Evolutionary conservation across 148 eudicot species (phyloP).

Genomic region (Cornus kousa): DNA sequence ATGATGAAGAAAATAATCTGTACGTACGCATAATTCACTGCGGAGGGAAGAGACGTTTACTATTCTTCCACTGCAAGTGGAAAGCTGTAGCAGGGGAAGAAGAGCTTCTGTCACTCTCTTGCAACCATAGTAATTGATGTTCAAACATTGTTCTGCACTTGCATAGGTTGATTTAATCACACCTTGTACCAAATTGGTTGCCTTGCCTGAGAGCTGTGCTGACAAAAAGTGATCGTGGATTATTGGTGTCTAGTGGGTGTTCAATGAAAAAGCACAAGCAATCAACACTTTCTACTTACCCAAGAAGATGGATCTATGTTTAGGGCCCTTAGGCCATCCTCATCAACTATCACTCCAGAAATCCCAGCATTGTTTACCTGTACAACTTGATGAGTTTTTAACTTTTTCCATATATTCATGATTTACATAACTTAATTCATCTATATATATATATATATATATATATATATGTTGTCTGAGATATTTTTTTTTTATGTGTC

Average conservation of each 20-base stretch:
- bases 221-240: background rate
- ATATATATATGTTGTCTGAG: too few relatives aligned
- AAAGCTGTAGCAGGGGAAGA: constrained; percentile 45
- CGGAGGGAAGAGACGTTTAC: constrained; percentile 50
- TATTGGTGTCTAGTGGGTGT: background rate
- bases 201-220: constrained; percentile 46
- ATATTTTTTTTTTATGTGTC: too few relatives aligned
- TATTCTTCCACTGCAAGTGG: constrained; percentile 35
- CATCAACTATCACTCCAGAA: constrained; percentile 50
- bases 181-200: constrained; percentile 32
- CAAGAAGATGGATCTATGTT: constrained; percentile 44
- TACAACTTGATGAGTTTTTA: background rate
- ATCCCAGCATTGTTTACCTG: constrained; percentile 62
- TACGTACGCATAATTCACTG: constrained; percentile 38
- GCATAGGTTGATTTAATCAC: constrained; percentile 39
- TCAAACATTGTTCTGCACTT: constrained; percentile 34
- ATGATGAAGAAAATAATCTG: background rate
- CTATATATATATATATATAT: too few relatives aligned
- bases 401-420: too few relatives aligned
- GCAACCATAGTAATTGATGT: constrained; percentile 49
- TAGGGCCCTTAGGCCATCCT: constrained; percentile 37
- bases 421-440: too few relatives aligned
- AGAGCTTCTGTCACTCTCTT: constrained; percentile 50
- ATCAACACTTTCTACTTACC: constrained; percentile 23
- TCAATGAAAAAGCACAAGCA: background rate